phyloP scores from a whole-genome alignment of 163 green algal species.

The Chlamydomonas reinhardtii region DNA sequence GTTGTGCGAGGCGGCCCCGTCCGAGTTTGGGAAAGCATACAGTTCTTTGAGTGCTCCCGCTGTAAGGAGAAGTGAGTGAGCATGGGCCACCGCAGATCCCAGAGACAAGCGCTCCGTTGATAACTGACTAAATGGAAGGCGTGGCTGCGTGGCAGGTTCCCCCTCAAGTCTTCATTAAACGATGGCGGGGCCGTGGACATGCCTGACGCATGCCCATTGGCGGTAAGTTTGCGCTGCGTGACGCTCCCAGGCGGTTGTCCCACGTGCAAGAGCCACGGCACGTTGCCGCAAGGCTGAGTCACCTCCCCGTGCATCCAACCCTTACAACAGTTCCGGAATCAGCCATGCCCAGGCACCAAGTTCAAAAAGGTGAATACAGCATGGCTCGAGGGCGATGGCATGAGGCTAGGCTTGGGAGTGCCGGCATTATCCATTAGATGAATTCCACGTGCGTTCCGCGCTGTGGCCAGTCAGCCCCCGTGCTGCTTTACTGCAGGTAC shows the following conservation, averaged over 20 bases:
- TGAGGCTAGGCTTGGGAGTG: too few relatives aligned
- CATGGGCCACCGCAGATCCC: too few relatives aligned
- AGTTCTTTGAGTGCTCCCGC: conserved; percentile 73
- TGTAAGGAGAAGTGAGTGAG: conserved; percentile 73
- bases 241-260: too few relatives aligned
- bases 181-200: conserved; percentile 56
- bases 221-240: background rate
- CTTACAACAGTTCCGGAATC: background rate
- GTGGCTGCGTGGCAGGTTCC: conserved; percentile 55
- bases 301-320: too few relatives aligned
- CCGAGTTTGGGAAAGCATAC: conserved; percentile 80
- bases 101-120: too few relatives aligned
- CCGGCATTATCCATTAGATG: too few relatives aligned
- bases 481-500: conserved; percentile 10
- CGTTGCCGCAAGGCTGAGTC: too few relatives aligned
- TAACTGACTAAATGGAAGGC: too few relatives aligned
- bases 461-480: too few relatives aligned
- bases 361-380: conserved; percentile 62
- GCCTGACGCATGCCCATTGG: conserved; percentile 68
- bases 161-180: conserved; percentile 65
- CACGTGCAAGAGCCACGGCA: too few relatives aligned
- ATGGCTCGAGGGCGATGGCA: too few relatives aligned
- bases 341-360: conserved; percentile 66
- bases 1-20: conserved; percentile 77
- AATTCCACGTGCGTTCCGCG: too few relatives aligned